Evolutionary conservation across 139 green algal species (phyloP), one percentile per base, ranked within the genome.

Genomic region (Edaphochlamys debaryana): DNA sequence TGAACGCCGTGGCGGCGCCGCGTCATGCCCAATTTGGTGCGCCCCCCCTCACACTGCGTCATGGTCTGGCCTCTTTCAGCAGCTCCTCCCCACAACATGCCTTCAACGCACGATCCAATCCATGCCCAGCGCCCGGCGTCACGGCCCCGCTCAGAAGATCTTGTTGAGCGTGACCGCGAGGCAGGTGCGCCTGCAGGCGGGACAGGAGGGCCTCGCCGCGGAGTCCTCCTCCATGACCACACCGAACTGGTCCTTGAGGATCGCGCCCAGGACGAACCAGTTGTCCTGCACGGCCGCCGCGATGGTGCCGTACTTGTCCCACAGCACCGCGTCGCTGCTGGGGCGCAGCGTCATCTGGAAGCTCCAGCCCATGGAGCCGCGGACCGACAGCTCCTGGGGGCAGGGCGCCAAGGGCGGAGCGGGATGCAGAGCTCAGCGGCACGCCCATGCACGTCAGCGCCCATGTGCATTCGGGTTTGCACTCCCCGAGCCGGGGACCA

Each of bases 191-290:
- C 79, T 68, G 77, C 88, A 91, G 6, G 84, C 80, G 11, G 69
- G 37, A 60, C 88, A 91, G 17, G 63, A 40, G 19, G 88, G 77
- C 27, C 72, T 30, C 17, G 41, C 62, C n/a, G 32, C 42, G 32
- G 41, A 15, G 40, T 87, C 86, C 81, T 93, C 89, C 81, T 90
- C 89, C 72, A 91, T 41, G 23, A 89, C 27, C 23, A 93, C 56
- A 3, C 85, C 85, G 69, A 87, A 92, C 70, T 90, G 79, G 79
- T 93, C 90, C 69, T 90, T 91, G 41, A 93, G 68, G 17, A 92
- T 67, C 13, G 90, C 90, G 20, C 83, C 76, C 71, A 93, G 82
- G 29, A 93, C 88, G 74, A 92, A 93, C 80, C 87, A 92, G 80
- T 92, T 92, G 72, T 93, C 90, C 85, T 91, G 89, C 63, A 91